phyloP scores from a whole-genome alignment of 2,329 filamentous ascomycete species.

The Calycina marina region DNA sequence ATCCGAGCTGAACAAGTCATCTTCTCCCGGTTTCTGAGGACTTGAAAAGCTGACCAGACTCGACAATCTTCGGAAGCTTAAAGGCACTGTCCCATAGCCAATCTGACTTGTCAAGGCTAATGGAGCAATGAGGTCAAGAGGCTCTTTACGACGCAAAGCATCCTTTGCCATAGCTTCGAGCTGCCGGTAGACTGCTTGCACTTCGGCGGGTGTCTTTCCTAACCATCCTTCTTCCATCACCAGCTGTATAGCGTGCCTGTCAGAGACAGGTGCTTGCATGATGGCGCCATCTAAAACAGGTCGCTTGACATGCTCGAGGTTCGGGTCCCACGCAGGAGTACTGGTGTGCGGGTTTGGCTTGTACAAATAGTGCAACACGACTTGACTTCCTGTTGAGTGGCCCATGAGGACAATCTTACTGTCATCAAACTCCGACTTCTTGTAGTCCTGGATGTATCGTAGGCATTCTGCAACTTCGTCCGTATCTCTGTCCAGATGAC shows the following conservation, averaged over 20 bases:
- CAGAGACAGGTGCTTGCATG: conserved; percentile 47
- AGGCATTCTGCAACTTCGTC: conserved; percentile 23
- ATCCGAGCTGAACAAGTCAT: conserved; percentile 54
- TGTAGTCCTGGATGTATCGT: conserved; percentile 22
- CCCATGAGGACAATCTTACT: conserved; percentile 49
- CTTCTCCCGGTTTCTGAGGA: conserved; percentile 35
- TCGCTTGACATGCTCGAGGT: conserved; percentile 25
- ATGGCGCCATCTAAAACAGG: conserved; percentile 41
- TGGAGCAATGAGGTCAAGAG: conserved; percentile 22
- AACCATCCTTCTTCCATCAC: conserved; percentile 24
- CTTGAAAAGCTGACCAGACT: conserved; percentile 34
- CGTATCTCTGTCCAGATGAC: conserved; percentile 25
- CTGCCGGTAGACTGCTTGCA: too few relatives aligned
- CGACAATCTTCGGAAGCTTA: conserved; percentile 19
- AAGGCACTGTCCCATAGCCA: conserved; percentile 20
- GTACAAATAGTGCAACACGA: conserved; percentile 46
- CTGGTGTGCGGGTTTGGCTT: too few relatives aligned
- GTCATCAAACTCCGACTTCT: too few relatives aligned
- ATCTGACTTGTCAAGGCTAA: conserved; percentile 20
- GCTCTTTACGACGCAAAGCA: conserved; percentile 8
- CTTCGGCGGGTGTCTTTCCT: conserved; percentile 19
- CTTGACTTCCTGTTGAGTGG: conserved; percentile 53
- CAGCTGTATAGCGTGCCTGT: conserved; percentile 36
- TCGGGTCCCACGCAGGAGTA: conserved; percentile 27
- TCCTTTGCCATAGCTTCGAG: conserved; percentile 25